phyloP scores from a whole-genome alignment of 2,329 filamentous ascomycete genomes.

The Ceratocystis smalleyi region DNA sequence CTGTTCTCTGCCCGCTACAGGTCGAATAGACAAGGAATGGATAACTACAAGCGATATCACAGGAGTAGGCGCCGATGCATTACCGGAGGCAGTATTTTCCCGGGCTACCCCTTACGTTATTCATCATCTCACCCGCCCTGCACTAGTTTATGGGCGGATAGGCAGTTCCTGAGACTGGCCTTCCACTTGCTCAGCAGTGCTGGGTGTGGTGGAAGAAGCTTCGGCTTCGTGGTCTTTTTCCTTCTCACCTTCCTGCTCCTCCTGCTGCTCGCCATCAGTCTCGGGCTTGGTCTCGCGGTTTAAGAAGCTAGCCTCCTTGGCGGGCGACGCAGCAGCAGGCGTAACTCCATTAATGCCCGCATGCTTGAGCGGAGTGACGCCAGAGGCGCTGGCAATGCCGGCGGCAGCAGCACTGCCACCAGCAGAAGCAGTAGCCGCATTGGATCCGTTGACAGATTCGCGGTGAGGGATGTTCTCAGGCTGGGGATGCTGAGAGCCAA shows the following conservation, averaged over 20 bases:
- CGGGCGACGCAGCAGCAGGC: constrained; percentile 47
- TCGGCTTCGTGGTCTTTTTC: constrained; percentile 5
- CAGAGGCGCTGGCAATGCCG: constrained; percentile 24
- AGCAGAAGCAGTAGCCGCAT: background rate
- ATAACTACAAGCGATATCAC: background rate
- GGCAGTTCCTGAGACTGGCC: constrained; percentile 4
- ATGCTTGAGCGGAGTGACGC: constrained; percentile 24
- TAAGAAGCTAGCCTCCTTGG: constrained; percentile 81
- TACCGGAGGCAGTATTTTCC: background rate
- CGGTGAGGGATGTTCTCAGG: constrained; percentile 87
- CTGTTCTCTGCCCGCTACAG: background rate
- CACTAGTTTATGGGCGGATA: constrained; percentile 6
- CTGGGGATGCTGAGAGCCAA: constrained; percentile 86
- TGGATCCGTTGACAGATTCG: constrained; percentile 34
- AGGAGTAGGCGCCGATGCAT: background rate
- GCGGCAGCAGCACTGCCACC: background rate
- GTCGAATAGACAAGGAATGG: background rate
- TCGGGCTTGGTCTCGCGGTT: constrained; percentile 62
- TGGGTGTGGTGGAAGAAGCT: background rate
- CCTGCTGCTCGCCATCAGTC: constrained; percentile 17
- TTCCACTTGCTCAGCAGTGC: background rate
- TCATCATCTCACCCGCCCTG: background rate
- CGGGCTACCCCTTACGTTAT: background rate
- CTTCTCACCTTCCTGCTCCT: constrained; percentile 11
- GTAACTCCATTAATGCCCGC: constrained; percentile 26